These are phyloP conservation scores for Bolboschoenus planiculmis DNA, from an alignment of 176 grass and related monocot genomes.

Conservation along the genomic window DNA sequence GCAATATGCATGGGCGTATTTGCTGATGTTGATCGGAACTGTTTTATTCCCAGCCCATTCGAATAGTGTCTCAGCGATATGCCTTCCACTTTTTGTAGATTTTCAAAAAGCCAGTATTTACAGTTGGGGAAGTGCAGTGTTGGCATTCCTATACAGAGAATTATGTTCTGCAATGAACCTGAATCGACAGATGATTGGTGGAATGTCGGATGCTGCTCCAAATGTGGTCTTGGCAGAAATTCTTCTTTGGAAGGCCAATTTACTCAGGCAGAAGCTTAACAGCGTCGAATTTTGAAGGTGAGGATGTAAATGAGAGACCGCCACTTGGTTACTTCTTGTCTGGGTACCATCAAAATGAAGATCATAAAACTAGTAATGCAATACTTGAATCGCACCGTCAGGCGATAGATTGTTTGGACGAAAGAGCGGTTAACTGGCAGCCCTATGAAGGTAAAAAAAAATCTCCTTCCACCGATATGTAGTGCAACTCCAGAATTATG, in stretches of 20 bases:
- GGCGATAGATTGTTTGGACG: slow-evolving; percentile 43
- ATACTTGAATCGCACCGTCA: slow-evolving; percentile 41
- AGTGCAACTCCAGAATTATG: slow-evolving; percentile 44
- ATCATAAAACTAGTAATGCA: slow-evolving; percentile 18
- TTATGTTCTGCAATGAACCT: slow-evolving; percentile 48
- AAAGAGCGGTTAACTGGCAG: slow-evolving; percentile 46
- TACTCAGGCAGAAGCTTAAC: slow-evolving; percentile 11
- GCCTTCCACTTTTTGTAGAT: background rate
- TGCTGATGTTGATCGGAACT: background rate
- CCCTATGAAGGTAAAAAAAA: slow-evolving; percentile 32
- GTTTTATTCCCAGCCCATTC: background rate
- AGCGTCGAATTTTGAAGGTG: background rate
- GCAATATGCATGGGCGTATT: background rate
- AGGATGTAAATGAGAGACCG: slow-evolving; percentile 20
- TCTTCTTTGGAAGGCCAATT: slow-evolving; percentile 44
- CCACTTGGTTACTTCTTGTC: slow-evolving; percentile 44
- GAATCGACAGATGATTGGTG: slow-evolving; percentile 35
- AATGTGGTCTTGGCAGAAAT: slow-evolving; percentile 59
- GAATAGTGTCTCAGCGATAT: background rate
- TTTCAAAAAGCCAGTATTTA: slow-evolving; percentile 12
- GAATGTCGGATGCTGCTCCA: slow-evolving; percentile 54
- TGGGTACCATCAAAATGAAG: slow-evolving; percentile 3
- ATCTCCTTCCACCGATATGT: slow-evolving; percentile 43
- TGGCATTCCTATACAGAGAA: slow-evolving; percentile 56
- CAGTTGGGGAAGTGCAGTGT: slow-evolving; percentile 23